A percentile compares a stretch with the other conserved stretches of the same genome.
Evolutionary conservation across 2,329 filamentous ascomycete species (phyloP).

Genomic region (Xylogone sp.): DNA sequence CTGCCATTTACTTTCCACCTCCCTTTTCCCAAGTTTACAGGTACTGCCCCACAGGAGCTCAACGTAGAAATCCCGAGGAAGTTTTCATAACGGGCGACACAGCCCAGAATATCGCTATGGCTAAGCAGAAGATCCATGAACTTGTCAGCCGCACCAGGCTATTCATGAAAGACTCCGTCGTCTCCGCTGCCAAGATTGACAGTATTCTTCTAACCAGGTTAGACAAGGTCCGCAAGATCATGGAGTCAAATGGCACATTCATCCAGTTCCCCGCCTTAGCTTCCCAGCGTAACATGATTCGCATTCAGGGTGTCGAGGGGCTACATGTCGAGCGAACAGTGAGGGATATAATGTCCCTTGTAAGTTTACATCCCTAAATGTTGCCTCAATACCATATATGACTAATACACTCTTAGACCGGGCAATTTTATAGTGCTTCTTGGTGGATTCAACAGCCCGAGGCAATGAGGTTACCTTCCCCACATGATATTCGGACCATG

Average conservation of each 20-base stretch:
- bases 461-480: slow-evolving; percentile 53
- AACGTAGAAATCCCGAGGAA: slow-evolving; percentile 78
- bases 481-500: slow-evolving; percentile 79
- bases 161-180: slow-evolving; percentile 86
- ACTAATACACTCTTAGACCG: slow-evolving; percentile 55
- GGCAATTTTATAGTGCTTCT: slow-evolving; percentile 94
- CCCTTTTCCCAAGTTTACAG: slow-evolving; percentile 89
- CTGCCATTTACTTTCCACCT: slow-evolving; percentile 96
- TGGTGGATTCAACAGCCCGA: slow-evolving; percentile 90
- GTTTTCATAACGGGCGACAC: slow-evolving; percentile 94
- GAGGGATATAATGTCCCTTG: slow-evolving; percentile 90
- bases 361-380: slow-evolving; percentile 41
- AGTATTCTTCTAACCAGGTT: slow-evolving; percentile 86
- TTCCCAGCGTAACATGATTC: slow-evolving; percentile 77
- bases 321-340: slow-evolving; percentile 93
- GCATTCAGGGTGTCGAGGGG: slow-evolving; percentile 90
- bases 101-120: slow-evolving; percentile 76
- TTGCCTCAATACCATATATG: slow-evolving; percentile 1
- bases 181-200: slow-evolving; percentile 90
- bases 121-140: slow-evolving; percentile 89
- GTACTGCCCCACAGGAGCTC: slow-evolving; percentile 79
- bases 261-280: slow-evolving; percentile 88
- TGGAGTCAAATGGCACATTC: slow-evolving; percentile 93
- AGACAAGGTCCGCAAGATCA: slow-evolving; percentile 96
- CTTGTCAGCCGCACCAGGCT: slow-evolving; percentile 76